phyloP scores from a whole-genome alignment of 2,329 filamentous ascomycete genomes.

The Knoxdaviesia capensis region DNA sequence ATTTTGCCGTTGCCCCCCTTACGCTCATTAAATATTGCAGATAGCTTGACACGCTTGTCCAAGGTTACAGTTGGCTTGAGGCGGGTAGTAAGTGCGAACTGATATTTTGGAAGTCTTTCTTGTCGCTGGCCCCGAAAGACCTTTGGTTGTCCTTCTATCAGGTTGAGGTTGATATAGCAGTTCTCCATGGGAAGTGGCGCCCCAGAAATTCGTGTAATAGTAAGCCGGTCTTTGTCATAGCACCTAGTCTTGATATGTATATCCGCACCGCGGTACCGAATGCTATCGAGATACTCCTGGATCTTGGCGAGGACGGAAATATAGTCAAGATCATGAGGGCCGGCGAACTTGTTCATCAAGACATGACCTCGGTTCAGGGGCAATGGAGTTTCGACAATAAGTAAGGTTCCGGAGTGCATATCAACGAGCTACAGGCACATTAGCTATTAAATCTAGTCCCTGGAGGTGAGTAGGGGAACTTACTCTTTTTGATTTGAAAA shows the following conservation, averaged over 20 bases:
- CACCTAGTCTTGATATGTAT: conserved; percentile 8
- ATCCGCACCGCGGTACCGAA: conserved; percentile 5
- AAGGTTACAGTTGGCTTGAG: neutral
- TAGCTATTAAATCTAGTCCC: neutral
- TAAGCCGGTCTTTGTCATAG: conserved; percentile 8
- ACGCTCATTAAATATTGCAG: conserved; percentile 11
- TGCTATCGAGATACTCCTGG: conserved; percentile 4
- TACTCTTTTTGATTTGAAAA: conserved; percentile 5
- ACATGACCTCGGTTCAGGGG: conserved; percentile 7
- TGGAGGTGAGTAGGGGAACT: neutral
- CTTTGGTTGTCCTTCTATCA: conserved; percentile 9
- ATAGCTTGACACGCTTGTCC: conserved; percentile 7
- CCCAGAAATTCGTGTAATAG: conserved; percentile 16
- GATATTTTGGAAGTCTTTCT: too few species aligned
- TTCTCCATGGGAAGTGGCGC: conserved; percentile 12
- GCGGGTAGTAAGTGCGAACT: too few species aligned
- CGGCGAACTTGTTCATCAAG: conserved; percentile 11
- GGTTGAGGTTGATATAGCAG: conserved; percentile 19
- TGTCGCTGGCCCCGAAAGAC: too few species aligned
- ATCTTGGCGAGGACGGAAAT: conserved; percentile 7
- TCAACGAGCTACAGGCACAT: conserved; percentile 8
- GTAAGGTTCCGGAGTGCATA: conserved; percentile 7
- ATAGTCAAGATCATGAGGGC: conserved; percentile 6
- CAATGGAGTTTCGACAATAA: conserved; percentile 8
- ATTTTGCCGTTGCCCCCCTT: conserved; percentile 4